Evolutionary conservation across 345 rosid genomes (phyloP), one percentile per base, ranked within the genome.

Genomic region (Hibiscus tridactylites): DNA sequence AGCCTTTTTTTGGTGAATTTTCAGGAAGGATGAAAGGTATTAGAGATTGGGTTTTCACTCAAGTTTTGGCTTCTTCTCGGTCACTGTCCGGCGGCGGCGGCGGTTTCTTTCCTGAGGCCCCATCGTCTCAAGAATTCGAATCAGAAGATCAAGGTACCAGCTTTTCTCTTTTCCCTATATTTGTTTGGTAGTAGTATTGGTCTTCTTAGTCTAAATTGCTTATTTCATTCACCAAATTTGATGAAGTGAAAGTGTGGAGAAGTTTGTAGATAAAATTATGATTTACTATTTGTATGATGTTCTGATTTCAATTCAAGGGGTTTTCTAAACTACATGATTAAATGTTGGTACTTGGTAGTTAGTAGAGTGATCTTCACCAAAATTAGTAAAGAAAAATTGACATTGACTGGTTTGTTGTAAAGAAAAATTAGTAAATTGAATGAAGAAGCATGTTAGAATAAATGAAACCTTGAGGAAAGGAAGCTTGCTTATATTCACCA

Each of bases 31-130:
- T 94, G 97, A 91, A 88, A 84, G 85, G 95, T 56, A 68, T 91
- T 78, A 85, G 85, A 78, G 97, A 94, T 58, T 91, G 96, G 92
- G 86, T 81, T 73, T 85, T 87, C 31, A 75, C 87, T 46, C 89
- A 86, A 68, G 60, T 84, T 52, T 78, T 90, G 87, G 86, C 90
- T 46, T 79, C 88, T 5, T 83, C 96, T 15, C 73, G 88, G 79
- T 87, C 88, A 29, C 78, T 93, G 67, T 83, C 88, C 24, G 83
- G 85, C 13, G 72, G 76, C 24, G 24, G 24, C 66, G 83, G 83
- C 56, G 76, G 83, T 70, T 87, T 81, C 79, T 78, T 79, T 67
- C 72, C 39, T 0, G 79, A 70, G 62, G 84, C 66, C 33, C 73
- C 68, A 68, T 84, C 61, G n/a, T 66, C 71, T 76, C 29, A 28